A percentile compares a stretch with the other conserved stretches of the same genome.
Conservation (phyloP, 2,329 filamentous ascomycete species). For the Epichloe amarillans region DNA sequence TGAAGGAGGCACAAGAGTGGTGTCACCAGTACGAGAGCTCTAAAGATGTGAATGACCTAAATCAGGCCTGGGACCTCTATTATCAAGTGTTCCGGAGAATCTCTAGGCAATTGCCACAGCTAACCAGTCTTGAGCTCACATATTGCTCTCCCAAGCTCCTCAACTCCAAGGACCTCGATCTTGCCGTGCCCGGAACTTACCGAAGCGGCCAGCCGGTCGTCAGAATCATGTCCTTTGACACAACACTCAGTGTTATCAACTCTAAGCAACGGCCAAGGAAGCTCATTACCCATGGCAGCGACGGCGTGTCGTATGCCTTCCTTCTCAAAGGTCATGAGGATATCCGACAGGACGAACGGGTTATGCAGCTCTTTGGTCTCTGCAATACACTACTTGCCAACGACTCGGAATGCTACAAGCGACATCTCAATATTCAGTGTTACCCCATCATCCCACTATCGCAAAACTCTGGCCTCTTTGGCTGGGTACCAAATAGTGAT, state of each 20-base stretch:
- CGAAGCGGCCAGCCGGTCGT: slow-evolving; percentile 65
- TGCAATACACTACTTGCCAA: slow-evolving; percentile 91
- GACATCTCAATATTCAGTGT: slow-evolving; percentile 88
- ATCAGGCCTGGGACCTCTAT: slow-evolving; percentile 98
- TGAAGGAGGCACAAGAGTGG: slow-evolving; percentile 91
- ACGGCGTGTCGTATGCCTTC: slow-evolving; percentile 79
- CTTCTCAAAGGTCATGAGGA: slow-evolving; percentile 97
- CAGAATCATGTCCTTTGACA: slow-evolving; percentile 78
- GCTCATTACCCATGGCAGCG: slow-evolving; percentile 75
- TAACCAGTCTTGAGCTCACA: slow-evolving; percentile 84
- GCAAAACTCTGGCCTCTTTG: slow-evolving; percentile 86
- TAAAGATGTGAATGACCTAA: slow-evolving; percentile 85
- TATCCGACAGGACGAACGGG: slow-evolving; percentile 94
- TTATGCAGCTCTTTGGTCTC: slow-evolving; percentile 97
- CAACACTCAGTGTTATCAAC: slow-evolving; percentile 80
- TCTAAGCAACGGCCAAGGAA: slow-evolving; percentile 94
- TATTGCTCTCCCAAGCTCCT: slow-evolving; percentile 95
- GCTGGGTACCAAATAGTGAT: slow-evolving; percentile 96
- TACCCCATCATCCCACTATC: slow-evolving; percentile 96
- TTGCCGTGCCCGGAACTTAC: slow-evolving; percentile 95
- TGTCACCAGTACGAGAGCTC: slow-evolving; percentile 83
- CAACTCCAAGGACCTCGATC: slow-evolving; percentile 68
- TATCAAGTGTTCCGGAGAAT: slow-evolving; percentile 98
- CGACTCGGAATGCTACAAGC: slow-evolving; percentile 93
- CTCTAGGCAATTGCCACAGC: slow-evolving; percentile 78